Base-by-base conservation (phyloP, 2,329 filamentous ascomycete genomes). In the Eurotiales sp. region DNA sequence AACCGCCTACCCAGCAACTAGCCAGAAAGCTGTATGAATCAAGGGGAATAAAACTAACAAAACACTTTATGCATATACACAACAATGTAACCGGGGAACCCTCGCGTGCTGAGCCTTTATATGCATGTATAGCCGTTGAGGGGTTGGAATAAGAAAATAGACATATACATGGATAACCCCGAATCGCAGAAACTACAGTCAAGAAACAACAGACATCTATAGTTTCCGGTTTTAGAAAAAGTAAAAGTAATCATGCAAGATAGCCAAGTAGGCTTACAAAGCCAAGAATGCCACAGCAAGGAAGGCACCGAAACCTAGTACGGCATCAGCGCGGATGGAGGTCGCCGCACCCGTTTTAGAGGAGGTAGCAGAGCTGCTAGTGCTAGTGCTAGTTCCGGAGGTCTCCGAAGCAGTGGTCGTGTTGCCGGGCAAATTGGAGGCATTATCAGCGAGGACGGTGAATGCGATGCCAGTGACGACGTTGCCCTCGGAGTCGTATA, bases 381-480 rank as follows among this genome's bases (percentile, higher is more conserved):
- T 29, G 36, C 22, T 36, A 43, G 59, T 59, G 37, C 58, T 60
- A 17, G 46, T 45, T n/a, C 50, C 44, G 4, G 43, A 41, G 23
- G 42, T 6, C n/a, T n/a, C n/a, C 14, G 51, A 53, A 3, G 42
- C 22, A 44, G 59, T 60, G 8, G 63, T 64, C 21, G 62, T 66
- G 50, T 70, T 70, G 50, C 76, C 75, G n/a, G 83, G 83, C 15
- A 70, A 68, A 61, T 86, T 86, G 64, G 74, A 76, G 55, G 77
- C 66, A 51, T 78, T 77, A 43, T 76, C 70, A 8, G 69, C 56
- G 46, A 83, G 64, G 11, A 76, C 67, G 47, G 71, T 79, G 59
- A 90, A 81, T 30, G 77, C 77, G 58, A 89, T 80, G 59, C 82
- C 78, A 45, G 78, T 74, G 60, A 96, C 79, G 56, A 81, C 68